Evolutionary conservation across 2,329 filamentous ascomycete genomes (phyloP), one percentile per base, ranked within the genome.

Genomic region (Seiridium unicorne): DNA sequence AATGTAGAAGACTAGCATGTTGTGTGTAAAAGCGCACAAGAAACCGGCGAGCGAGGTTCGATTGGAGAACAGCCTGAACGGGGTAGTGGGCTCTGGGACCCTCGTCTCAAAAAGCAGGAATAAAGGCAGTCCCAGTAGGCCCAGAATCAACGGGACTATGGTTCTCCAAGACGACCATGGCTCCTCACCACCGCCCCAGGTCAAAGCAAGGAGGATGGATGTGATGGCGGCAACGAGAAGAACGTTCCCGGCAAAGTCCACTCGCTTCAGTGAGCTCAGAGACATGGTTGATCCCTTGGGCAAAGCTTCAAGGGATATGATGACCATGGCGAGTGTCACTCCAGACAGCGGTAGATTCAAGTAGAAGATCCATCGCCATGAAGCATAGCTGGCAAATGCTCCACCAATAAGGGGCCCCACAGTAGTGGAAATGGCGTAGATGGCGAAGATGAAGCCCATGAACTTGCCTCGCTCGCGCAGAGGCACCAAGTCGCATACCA

Each of bases 31-130:
- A 1, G 73, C 75, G 8, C 72, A 63, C 3, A 68, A 54, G 48
- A 73, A 74, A 0, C 66, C 68, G 3, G 71, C 62, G 1, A 63
- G 48, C 0, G 65, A 71, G 1, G 80, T 83, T 1, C 76, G 70
- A 61, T 80, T 81, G 0, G 62, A 63, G 66, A 83, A 83, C 3
- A 84, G 69, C 4, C 70, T 67, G 0, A 73, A 69, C 0, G 81
- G 80, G 59, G 34, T 44, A 35, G 81, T 77, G 4, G 51, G 38
- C 7, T 40, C 7, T 2, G 2, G 9, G 51, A 35, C n/a, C 35
- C 35, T n/a, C 11, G 51, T 11, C 35, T 55, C 51, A 44, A 42
- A 55, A 7, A 55, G 7, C 0, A n/a, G 51, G 6, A 55, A 55
- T 4, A 8, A 8, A 13, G n/a, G 5, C 3, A 55, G 8, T 4